These are phyloP conservation scores for Cladosporium sp. DNA, from an alignment of 2,329 filamentous ascomycete genomes.

Conservation along the genomic window DNA sequence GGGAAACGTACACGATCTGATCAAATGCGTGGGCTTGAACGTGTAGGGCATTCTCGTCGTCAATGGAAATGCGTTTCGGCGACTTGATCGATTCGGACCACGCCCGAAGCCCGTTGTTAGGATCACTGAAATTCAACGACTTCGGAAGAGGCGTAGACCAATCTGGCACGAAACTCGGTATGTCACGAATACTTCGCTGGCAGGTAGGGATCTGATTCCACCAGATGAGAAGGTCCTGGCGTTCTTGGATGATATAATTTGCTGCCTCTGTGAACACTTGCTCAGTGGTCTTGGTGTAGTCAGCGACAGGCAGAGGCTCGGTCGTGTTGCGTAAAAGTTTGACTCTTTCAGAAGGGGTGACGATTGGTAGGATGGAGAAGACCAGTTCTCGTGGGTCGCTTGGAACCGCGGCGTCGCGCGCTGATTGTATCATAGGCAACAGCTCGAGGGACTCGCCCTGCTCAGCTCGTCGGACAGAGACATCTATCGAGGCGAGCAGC, in stretches of 20 bases:
- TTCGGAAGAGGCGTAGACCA: neutral
- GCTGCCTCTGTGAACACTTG: conserved; percentile 19
- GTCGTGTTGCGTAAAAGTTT: neutral
- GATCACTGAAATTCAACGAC: neutral
- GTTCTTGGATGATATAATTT: conserved; percentile 17
- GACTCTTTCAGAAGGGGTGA: neutral
- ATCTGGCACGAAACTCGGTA: conserved; percentile 17
- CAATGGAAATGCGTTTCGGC: conserved; percentile 15
- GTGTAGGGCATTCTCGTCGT: conserved; percentile 6
- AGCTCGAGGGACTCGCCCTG: conserved; percentile 4
- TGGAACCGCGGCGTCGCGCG: neutral
- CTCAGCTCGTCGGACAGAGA: conserved; percentile 3
- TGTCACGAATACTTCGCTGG: neutral
- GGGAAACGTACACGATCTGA: neutral
- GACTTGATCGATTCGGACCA: conserved; percentile 13
- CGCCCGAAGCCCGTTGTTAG: neutral
- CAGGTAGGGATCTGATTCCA: conserved; percentile 9
- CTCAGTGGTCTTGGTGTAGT: conserved; percentile 9
- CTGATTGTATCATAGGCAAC: conserved; percentile 13
- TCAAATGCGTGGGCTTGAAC: conserved; percentile 19
- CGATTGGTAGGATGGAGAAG: conserved; percentile 16
- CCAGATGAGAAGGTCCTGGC: conserved; percentile 19
- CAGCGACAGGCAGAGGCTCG: conserved; percentile 1
- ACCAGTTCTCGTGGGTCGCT: conserved; percentile 14
- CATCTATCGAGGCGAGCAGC: conserved; percentile 1